Base-by-base conservation (phyloP, 2,329 filamentous ascomycete species). In the Aureobasidium sp. region DNA sequence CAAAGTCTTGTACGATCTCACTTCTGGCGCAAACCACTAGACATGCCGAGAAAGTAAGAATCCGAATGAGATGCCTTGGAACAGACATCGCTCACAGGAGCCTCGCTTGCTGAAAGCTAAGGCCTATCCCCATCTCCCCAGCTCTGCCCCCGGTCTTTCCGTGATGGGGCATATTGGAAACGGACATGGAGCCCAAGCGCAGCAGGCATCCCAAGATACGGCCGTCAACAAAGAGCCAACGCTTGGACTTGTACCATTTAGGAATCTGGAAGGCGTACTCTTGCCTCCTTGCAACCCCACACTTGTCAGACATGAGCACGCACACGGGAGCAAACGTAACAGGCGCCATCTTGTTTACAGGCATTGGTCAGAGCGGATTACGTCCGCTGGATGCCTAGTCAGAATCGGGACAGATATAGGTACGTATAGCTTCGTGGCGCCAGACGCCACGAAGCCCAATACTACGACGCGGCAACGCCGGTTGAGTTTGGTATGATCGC, bases 341-440 rank as follows among this genome's bases (percentile, higher is more conserved):
- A 42, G 17, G 15, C 39, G 29, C 37, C 15, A 37, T 29, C 17
- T 15, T 44, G n/a, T 45, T 45, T 34, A 22, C 53, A 22, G 29
- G 34, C 31, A 58, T 58, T 58, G 55, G 55, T 39, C 42, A n/a
- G 31, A 48, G 55, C 55, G 55, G 55, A 58, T 47, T 39, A 17
- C 14, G 42, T 48, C 55, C 55, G 55, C 55, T 47, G 22, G 37
- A 15, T 15, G 55, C 29, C 29, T 44, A 48, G 31, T 37, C 34
- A 17, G 20, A 17, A 58, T 29, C 5, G 29, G 29, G 20, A 15
- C 25, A 39, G 49, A 25, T n/a, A 57, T 45, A 45, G 31, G 55
- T 58, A 58, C 55, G 55, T 58, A 58, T 58, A 48, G 9, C 27
- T 58, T 48, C 2, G 55, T 39, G 55, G 42, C 55, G 39, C 22